Conservation (phyloP, 2,329 filamentous ascomycete species). For the Talaromyces sp. region DNA sequence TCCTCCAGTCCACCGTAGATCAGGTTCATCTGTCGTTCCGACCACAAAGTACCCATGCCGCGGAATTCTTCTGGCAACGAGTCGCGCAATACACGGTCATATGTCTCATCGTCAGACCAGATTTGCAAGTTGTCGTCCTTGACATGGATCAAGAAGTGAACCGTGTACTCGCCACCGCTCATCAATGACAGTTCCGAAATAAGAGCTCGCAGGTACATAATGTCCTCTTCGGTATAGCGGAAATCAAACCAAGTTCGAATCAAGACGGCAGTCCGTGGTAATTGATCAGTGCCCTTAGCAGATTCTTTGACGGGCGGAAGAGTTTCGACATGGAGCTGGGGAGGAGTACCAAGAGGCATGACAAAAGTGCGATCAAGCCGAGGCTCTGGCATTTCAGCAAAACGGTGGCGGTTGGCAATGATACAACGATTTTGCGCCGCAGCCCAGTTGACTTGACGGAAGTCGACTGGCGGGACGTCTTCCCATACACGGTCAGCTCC, state of each 20-base stretch:
- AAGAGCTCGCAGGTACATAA: conserved; percentile 76
- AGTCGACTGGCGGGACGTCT: conserved; percentile 67
- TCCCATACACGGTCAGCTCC: conserved; percentile 77
- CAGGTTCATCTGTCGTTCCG: conserved; percentile 84
- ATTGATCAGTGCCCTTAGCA: conserved; percentile 18
- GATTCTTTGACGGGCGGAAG: conserved; percentile 15
- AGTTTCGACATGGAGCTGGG: conserved; percentile 12
- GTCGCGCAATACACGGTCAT: conserved; percentile 65
- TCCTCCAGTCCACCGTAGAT: conserved; percentile 86
- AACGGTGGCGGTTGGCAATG: conserved; percentile 64
- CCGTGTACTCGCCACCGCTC: conserved; percentile 73
- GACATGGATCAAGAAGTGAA: conserved; percentile 82
- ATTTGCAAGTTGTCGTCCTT: conserved; percentile 73
- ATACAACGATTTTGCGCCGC: conserved; percentile 71
- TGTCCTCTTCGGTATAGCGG: conserved; percentile 68
- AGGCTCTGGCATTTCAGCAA: conserved; percentile 40
- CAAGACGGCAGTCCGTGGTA: conserved; percentile 65
- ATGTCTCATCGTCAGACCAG: conserved; percentile 71
- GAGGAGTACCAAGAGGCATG: conserved; percentile 27
- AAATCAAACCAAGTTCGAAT: conserved; percentile 78
- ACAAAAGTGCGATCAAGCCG: conserved; percentile 28
- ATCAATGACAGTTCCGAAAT: conserved; percentile 71
- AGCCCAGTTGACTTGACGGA: conserved; percentile 70
- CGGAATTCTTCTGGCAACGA: conserved; percentile 76
- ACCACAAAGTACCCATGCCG: conserved; percentile 87